A percentile compares a stretch with the other conserved stretches of the same genome.
phyloP scores from a whole-genome alignment of 805 yeast species.

The Schwanniomyces yamadae region DNA sequence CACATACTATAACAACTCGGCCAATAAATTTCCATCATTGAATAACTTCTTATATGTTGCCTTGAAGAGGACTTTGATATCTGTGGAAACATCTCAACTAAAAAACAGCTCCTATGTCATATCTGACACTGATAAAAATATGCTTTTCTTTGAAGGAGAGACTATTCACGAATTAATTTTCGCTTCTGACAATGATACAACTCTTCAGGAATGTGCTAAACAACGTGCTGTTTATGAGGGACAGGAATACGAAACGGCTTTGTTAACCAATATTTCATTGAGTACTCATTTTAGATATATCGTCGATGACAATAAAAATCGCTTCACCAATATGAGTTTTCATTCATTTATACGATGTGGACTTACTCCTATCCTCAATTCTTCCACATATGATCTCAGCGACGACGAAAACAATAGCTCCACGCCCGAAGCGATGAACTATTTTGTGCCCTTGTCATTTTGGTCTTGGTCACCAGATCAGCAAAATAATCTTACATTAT shows the following conservation, averaged over 20 bases:
- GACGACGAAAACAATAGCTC: conserved; percentile 13
- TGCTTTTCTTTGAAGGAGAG: conserved; percentile 12
- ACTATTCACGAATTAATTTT: conserved; percentile 1
- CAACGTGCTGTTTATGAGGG: too few species aligned
- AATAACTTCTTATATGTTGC: conserved; percentile 23
- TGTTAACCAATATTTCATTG: conserved; percentile 14
- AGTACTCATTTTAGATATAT: conserved; percentile 26
- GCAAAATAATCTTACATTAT: conserved; percentile 41
- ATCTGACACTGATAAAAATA: conserved; percentile 18
- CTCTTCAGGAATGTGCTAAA: conserved; percentile 5
- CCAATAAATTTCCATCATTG: conserved; percentile 25
- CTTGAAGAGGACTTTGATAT: neutral
- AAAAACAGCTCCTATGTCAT: conserved; percentile 26
- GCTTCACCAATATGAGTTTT: conserved; percentile 41
- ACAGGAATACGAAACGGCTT: neutral
- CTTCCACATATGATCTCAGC: conserved; percentile 13
- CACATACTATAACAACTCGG: conserved; percentile 22
- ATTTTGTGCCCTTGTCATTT: conserved; percentile 31
- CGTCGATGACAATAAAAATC: conserved; percentile 31
- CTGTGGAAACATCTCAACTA: neutral
- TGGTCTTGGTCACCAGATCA: conserved; percentile 79
- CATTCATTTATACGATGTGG: conserved; percentile 53
- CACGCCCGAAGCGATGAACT: conserved; percentile 24
- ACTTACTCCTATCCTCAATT: conserved; percentile 59
- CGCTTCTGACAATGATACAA: conserved; percentile 5